Evolutionary conservation across 176 grass and related monocot genomes (phyloP), one percentile per base, ranked within the genome.

Genomic region (Phoenix roebelenii): DNA sequence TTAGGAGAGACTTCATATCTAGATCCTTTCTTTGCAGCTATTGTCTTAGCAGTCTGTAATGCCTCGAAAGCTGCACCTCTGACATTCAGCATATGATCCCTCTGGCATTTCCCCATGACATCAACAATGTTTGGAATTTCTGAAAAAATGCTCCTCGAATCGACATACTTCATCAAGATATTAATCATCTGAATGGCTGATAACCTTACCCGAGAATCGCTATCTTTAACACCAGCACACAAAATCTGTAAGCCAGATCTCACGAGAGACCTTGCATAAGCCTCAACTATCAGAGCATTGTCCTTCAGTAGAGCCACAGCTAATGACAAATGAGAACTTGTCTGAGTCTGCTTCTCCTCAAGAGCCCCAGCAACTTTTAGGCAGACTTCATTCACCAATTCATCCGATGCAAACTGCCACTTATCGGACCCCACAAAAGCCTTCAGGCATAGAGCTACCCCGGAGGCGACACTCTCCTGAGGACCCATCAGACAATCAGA

Each of bases 251-350:
- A 63, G 16, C 80, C 89, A 7, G 89, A 93, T 64, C 68, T 76
- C 61, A 93, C 63, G 51, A 93, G 73, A 23, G 89, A 84, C 16
- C 84, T 72, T 5, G 73, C 73, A n/a, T 87, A 93, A 55, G 88
- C 76, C 26, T 93, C 89, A 52, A 93, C 69, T 55, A 63, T 72
- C 50, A 79, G 58, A 39, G 59, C 70, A 53, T 84, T 78, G 52
- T 72, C 50, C 15, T 71, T 78, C 7, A 57, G 57, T 5, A 87
- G 77, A 66, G 66, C 80, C 51, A 84, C 52, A 73, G 77, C 77
- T 66, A 93, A 70, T 32, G 39, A 68, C 32, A 93, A 39, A 54
- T 93, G 83, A 2, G 65, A 53, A 58, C 28, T 72, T 55, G 80
- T 87, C 24, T 74, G 71, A 30, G 74, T 70, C 51, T 58, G 50